Conservation (phyloP, 2,329 filamentous ascomycete species). For the Beauveria australis region DNA sequence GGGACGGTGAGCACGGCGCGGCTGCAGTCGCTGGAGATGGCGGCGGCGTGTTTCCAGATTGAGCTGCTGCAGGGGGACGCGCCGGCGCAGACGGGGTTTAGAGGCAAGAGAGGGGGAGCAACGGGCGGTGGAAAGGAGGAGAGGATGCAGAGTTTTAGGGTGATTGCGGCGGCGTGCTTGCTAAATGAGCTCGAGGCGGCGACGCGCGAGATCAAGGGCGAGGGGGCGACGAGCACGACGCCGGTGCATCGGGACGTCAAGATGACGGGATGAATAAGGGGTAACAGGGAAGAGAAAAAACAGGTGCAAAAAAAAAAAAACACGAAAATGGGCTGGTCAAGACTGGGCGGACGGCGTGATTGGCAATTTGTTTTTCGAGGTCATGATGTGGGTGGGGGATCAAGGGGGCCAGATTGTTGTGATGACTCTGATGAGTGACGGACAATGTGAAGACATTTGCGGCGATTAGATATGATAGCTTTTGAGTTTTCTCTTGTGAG, state of each 20-base stretch:
- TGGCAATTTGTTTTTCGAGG: no score
- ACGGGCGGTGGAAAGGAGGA: background rate
- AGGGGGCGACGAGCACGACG: background rate
- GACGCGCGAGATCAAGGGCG: slow-evolving; percentile 10
- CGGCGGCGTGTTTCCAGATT: slow-evolving; percentile 13
- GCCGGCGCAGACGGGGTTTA: background rate
- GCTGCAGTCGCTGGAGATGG: slow-evolving; percentile 12
- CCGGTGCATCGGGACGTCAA: background rate
- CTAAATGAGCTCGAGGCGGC: slow-evolving; percentile 21
- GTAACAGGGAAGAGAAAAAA: no score
- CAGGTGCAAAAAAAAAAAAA: no score
- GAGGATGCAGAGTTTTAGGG: slow-evolving; percentile 8
- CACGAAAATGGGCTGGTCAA: background rate
- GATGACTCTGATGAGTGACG: no score
- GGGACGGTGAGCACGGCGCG: background rate
- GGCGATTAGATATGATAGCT: no score
- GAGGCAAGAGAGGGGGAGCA: background rate
- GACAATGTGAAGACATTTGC: no score
- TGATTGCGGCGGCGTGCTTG: slow-evolving; percentile 21
- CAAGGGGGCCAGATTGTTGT: no score
- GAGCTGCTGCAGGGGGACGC: background rate
- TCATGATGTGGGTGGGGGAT: no score
- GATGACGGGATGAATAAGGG: background rate
- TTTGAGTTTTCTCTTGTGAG: no score
- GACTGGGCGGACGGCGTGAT: no score